Evolutionary conservation across 495 filamentous ascomycete species (phyloP), one percentile per base, ranked within the genome.

Genomic region (Collariella sp.): DNA sequence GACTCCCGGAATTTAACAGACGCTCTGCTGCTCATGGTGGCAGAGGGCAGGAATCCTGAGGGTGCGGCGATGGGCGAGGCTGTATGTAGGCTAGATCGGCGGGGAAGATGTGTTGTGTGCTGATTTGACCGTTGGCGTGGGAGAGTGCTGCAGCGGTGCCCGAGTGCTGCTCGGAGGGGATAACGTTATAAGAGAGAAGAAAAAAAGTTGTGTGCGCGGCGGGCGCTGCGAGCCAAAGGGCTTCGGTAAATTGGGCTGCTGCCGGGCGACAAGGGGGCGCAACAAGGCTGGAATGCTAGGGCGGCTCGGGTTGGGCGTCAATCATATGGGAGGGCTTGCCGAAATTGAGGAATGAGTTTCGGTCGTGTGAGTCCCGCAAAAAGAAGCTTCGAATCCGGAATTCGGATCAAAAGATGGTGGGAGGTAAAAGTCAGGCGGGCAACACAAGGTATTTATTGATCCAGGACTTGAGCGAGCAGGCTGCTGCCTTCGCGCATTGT

Each of bases 41-140:
- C 54, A 52, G 56, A 41, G 46, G 49, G 56, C 35, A 31, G 26
- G 26, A 31, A 5, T 31, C 26, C 26, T 31, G 26, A 31, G 4
- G 5, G 26, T 5, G 26, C 56, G 46, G 48, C 29, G 50, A 50
- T 54, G 57, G 40, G 29, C 43, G 52, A 46, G 15, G 54, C 46
- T 54, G 53, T 53, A 59, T 43, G 46, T 43, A 50, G 59, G 61
- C 61, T 59, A 64, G 58, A 63, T 65, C 65, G 62, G 64, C 46
- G 52, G 42, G 52, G 52, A 58, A 62, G 57, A 65, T 68, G 66
- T 70, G 67, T 68, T 65, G 57, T 65, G 66, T 65, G 67, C 66
- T 70, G 67, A 70, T 70, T 70, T 68, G 67, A 67, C 66, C 49
- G 57, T 24, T 44, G 39, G 40, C 42, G 52, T 50, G 52, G 53